Evolutionary conservation across 2,329 filamentous ascomycete species (phyloP).

Genomic region (Atkinsonella texensis): DNA sequence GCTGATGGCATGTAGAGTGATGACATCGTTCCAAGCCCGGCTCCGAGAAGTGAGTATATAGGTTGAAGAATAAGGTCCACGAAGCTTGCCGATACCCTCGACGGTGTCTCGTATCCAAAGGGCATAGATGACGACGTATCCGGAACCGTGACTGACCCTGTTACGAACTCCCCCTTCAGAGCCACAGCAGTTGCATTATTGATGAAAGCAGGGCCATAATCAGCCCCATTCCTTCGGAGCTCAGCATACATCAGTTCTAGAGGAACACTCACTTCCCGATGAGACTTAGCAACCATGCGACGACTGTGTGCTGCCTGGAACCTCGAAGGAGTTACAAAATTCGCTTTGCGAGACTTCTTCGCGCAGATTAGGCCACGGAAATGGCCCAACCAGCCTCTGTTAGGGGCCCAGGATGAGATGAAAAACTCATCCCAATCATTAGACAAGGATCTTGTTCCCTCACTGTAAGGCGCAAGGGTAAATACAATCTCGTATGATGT

Average conservation of each 20-base stretch:
- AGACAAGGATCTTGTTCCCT: slow-evolving; percentile 20
- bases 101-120: slow-evolving; percentile 26
- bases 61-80: slow-evolving; percentile 33
- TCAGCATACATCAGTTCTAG: slow-evolving; percentile 15
- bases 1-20: slow-evolving; percentile 25
- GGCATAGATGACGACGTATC: slow-evolving; percentile 35
- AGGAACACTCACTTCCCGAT: slow-evolving; percentile 4
- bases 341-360: slow-evolving; percentile 3
- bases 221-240: slow-evolving; percentile 13
- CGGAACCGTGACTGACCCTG: slow-evolving; percentile 13
- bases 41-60: slow-evolving; percentile 25
- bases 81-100: slow-evolving; percentile 32
- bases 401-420: slow-evolving; percentile 40
- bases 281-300: neutral
- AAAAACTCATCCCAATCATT: slow-evolving; percentile 43
- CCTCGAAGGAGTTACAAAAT: slow-evolving; percentile 10
- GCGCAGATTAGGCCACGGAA: slow-evolving; percentile 39
- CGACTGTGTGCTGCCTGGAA: neutral
- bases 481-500: slow-evolving; percentile 15
- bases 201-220: slow-evolving; percentile 15
- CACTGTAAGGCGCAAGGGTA: slow-evolving; percentile 14
- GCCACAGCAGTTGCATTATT: slow-evolving; percentile 9
- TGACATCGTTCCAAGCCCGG: slow-evolving; percentile 17
- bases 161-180: slow-evolving; percentile 16
- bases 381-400: slow-evolving; percentile 45